phyloP scores from a whole-genome alignment of 1,284 basidiomycete genomes.

The Athelia psychrophila region DNA sequence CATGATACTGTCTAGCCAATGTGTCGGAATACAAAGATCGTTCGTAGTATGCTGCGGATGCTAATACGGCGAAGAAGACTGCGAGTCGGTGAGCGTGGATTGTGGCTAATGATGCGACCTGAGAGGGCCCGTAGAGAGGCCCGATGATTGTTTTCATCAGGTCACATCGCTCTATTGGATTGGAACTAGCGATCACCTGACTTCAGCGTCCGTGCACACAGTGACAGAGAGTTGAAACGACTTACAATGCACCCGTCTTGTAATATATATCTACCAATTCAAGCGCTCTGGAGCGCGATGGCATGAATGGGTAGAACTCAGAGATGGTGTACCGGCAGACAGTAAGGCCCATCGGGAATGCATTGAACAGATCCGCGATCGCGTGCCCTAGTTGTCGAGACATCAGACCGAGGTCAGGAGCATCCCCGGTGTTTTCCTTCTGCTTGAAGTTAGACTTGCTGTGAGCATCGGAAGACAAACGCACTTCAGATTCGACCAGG shows the following conservation, averaged over 20 bases:
- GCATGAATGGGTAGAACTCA: slow-evolving; percentile 30
- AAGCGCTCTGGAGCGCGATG: slow-evolving; percentile 33
- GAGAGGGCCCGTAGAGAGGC: no score
- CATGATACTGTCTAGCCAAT: slow-evolving; percentile 37
- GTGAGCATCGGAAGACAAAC: not conserved
- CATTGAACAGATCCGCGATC: slow-evolving; percentile 40
- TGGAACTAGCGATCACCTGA: slow-evolving; percentile 31
- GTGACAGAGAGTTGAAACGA: no score
- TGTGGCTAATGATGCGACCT: slow-evolving; percentile 24
- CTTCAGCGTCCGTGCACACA: not conserved
- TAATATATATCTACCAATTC: slow-evolving; percentile 41
- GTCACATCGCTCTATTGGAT: slow-evolving; percentile 37
- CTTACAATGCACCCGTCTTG: slow-evolving; percentile 48
- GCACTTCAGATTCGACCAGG: slow-evolving; percentile 4
- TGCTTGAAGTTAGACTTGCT: not conserved
- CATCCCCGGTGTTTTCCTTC: slow-evolving; percentile 12
- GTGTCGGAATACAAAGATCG: slow-evolving; percentile 22
- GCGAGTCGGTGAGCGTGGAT: slow-evolving; percentile 46
- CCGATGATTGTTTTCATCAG: slow-evolving; percentile 36
- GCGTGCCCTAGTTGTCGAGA: no score
- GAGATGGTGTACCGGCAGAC: slow-evolving; percentile 36
- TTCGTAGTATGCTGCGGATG: slow-evolving; percentile 40
- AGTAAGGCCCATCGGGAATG: slow-evolving; percentile 47
- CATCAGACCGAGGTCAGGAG: slow-evolving; percentile 17
- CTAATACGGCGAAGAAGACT: slow-evolving; percentile 47